A percentile compares a stretch with the other conserved stretches of the same genome.
phyloP scores from a whole-genome alignment of 495 filamentous ascomycete species.

The Aspergillus taichungensis region DNA sequence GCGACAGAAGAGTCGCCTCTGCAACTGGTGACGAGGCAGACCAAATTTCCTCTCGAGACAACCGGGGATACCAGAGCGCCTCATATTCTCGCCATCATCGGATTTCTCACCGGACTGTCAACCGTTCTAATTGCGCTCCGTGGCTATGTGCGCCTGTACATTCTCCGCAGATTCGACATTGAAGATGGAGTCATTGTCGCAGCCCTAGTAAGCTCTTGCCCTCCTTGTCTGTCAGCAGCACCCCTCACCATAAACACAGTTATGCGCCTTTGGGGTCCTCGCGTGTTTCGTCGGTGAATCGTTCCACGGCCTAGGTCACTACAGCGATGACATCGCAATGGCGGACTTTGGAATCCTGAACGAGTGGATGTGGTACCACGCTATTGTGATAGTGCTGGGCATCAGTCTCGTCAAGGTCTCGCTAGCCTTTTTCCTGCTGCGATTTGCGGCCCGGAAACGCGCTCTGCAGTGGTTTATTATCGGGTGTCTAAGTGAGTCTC shows the following conservation, averaged over 20 bases:
- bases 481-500: conserved; percentile 1
- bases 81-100: conserved; percentile 13
- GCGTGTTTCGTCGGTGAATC: conserved; percentile 13
- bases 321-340: conserved; percentile 1
- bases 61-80: conserved; percentile 6
- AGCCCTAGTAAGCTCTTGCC: conserved; percentile 7
- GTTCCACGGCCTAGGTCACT: conserved; percentile 11
- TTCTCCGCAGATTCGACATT: conserved; percentile 9
- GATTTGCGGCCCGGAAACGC: conserved; percentile 1
- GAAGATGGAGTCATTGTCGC: conserved; percentile 12
- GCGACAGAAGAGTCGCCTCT: too few relatives aligned
- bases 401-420: conserved; percentile 7
- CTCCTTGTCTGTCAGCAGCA: neutral
- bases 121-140: conserved; percentile 8
- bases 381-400: conserved; percentile 13
- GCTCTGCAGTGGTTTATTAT: conserved; percentile 3
- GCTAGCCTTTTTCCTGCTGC: conserved; percentile 5
- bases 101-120: conserved; percentile 8
- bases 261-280: conserved; percentile 11
- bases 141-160: conserved; percentile 10
- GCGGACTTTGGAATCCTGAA: neutral
- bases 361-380: conserved; percentile 10
- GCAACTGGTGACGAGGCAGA: too few relatives aligned
- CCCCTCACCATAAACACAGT: neutral
- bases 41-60: too few relatives aligned